These are phyloP conservation scores for Fusarium longipes DNA, from an alignment of 2,329 filamentous ascomycete species.

Conservation along the genomic window DNA sequence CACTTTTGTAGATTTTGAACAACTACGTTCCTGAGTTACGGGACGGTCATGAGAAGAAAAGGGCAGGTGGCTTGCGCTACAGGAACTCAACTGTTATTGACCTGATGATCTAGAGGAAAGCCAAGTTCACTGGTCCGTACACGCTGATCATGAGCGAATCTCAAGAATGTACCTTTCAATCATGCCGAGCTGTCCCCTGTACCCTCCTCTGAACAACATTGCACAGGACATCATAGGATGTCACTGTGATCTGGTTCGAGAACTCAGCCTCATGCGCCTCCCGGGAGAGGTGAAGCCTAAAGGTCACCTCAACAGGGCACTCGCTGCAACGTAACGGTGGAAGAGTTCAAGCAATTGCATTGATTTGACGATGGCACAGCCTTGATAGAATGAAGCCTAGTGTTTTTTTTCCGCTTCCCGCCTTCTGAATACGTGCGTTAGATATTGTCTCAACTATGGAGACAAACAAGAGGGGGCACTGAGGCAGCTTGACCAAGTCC, in stretches of 20 bases:
- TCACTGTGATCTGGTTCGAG: constrained; percentile 16
- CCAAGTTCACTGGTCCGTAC: not conserved
- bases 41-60: not conserved
- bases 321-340: constrained; percentile 10
- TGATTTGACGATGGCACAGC: constrained; percentile 7
- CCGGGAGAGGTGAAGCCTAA: not conserved
- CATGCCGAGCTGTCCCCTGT: not conserved
- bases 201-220: not conserved
- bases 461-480: constrained; percentile 1
- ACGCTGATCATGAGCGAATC: not conserved
- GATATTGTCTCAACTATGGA: constrained; percentile 1
- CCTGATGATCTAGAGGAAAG: constrained; percentile 10
- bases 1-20: not conserved
- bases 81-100: constrained; percentile 1
- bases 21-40: not conserved
- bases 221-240: not conserved
- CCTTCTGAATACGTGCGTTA: constrained; percentile 4
- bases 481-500: not conserved
- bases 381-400: not conserved
- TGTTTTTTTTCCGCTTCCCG: not conserved
- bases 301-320: constrained; percentile 1
- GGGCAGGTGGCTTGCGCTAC: constrained; percentile 8
- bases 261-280: constrained; percentile 23
- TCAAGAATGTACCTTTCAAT: not conserved
- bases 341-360: not conserved